These are phyloP conservation scores for Stachybotrys echinatus DNA, from an alignment of 2,329 filamentous ascomycete species.

Conservation along the genomic window DNA sequence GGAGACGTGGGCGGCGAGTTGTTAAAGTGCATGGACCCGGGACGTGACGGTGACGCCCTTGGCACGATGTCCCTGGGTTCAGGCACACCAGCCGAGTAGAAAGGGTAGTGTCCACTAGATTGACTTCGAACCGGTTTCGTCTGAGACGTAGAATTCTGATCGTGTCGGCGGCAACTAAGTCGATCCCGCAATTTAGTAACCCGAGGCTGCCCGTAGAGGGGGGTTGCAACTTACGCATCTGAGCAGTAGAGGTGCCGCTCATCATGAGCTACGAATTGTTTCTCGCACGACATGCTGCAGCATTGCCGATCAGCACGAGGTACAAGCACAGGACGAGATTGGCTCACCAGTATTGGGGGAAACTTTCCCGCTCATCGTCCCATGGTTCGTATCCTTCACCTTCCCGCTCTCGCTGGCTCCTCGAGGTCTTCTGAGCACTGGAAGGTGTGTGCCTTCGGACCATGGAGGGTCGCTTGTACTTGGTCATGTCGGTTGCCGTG, in stretches of 20 bases:
- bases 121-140: constrained; percentile 21
- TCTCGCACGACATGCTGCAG: constrained; percentile 60
- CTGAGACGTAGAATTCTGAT: constrained; percentile 35
- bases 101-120: constrained; percentile 33
- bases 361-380: constrained; percentile 57
- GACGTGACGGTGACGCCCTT: constrained; percentile 57
- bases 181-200: constrained; percentile 13
- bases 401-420: constrained; percentile 45
- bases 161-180: constrained; percentile 47
- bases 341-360: constrained; percentile 61
- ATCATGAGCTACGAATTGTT: constrained; percentile 56
- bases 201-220: background rate
- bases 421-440: constrained; percentile 41
- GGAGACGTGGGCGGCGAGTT: constrained; percentile 47
- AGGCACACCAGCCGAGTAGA: constrained; percentile 38
- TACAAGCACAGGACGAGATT: constrained; percentile 8
- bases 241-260: constrained; percentile 59
- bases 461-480: constrained; percentile 42
- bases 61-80: constrained; percentile 60
- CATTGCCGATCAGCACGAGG: constrained; percentile 13
- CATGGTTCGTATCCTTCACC: constrained; percentile 45
- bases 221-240: constrained; percentile 48
- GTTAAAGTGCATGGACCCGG: constrained; percentile 47
- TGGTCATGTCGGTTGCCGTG: constrained; percentile 37
- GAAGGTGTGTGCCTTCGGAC: constrained; percentile 36